Conservation (phyloP, 306 rosid genomes). For the Carpinus viminea region DNA sequence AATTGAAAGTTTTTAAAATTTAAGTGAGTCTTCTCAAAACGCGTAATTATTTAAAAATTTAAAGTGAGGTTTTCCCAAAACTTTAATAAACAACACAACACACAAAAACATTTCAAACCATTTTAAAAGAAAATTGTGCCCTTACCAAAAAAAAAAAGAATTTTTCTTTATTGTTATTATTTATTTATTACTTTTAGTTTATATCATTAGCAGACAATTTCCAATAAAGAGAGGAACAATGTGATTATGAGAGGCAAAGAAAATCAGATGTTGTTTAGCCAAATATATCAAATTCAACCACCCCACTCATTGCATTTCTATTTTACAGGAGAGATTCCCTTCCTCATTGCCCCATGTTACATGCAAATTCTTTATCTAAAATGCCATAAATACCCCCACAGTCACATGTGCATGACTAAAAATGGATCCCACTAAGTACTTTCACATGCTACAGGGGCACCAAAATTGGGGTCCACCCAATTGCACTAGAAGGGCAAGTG, state of each 20-base stretch:
- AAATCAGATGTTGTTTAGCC: slow-evolving; percentile 32
- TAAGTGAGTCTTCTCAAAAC: no score
- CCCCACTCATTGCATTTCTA: slow-evolving; percentile 33
- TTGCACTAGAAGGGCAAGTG: slow-evolving; percentile 25
- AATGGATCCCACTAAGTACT: slow-evolving; percentile 26
- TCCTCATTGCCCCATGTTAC: slow-evolving; percentile 27
- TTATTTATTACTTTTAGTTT: no score
- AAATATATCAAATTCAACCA: slow-evolving; percentile 39
- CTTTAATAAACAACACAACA: no score
- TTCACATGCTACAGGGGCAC: slow-evolving; percentile 19
- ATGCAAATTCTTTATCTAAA: slow-evolving; percentile 11
- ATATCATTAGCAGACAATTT: neutral
- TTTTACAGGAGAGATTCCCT: slow-evolving; percentile 29
- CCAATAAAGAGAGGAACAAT: slow-evolving; percentile 17
- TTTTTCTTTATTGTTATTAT: no score
- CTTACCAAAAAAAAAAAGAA: no score
- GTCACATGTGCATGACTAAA: slow-evolving; percentile 29
- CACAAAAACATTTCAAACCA: no score
- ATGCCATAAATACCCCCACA: slow-evolving; percentile 29
- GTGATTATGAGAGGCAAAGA: slow-evolving; percentile 35
- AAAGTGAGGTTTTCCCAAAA: no score
- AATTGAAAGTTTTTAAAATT: no score
- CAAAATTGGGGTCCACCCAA: slow-evolving; percentile 11
- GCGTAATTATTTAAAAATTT: no score
- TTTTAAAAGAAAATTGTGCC: no score